Conservation (phyloP, 2,329 filamentous ascomycete genomes). For the Aschersonia sp. region DNA sequence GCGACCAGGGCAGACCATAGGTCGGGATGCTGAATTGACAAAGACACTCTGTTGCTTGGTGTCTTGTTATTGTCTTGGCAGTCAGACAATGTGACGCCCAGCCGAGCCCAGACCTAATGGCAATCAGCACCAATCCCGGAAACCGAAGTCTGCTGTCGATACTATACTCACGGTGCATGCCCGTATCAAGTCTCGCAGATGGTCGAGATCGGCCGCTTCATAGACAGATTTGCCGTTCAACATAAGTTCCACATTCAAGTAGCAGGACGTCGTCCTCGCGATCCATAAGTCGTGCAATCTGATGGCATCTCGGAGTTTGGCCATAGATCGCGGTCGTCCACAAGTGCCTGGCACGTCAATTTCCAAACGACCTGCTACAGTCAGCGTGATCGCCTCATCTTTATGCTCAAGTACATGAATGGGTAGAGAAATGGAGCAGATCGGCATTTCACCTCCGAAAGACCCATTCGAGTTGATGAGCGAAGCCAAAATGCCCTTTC, state of each 20-base stretch:
- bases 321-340: conserved; percentile 5
- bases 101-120: conserved; percentile 12
- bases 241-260: conserved; percentile 13
- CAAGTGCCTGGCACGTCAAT: conserved; percentile 10
- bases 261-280: conserved; percentile 14
- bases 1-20: conserved; percentile 15
- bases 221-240: conserved; percentile 8
- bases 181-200: conserved; percentile 9
- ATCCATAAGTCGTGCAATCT: conserved; percentile 17
- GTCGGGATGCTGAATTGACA: conserved; percentile 22
- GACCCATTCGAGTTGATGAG: too few species aligned
- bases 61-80: conserved; percentile 2
- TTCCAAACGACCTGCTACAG: conserved; percentile 11
- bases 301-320: conserved; percentile 11
- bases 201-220: conserved; percentile 4
- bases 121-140: not conserved
- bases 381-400: conserved; percentile 10
- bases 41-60: conserved; percentile 10
- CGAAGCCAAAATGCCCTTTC: too few species aligned
- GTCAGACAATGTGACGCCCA: conserved; percentile 14
- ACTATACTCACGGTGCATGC: conserved; percentile 12
- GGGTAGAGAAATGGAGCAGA: conserved; percentile 11
- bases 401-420: conserved; percentile 9
- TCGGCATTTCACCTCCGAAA: conserved; percentile 2
- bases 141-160: not conserved